These are phyloP conservation scores for Straminergon stramineum DNA, from an alignment of 225 moss, liverwort and hornwort species.

Conservation along the genomic window DNA sequence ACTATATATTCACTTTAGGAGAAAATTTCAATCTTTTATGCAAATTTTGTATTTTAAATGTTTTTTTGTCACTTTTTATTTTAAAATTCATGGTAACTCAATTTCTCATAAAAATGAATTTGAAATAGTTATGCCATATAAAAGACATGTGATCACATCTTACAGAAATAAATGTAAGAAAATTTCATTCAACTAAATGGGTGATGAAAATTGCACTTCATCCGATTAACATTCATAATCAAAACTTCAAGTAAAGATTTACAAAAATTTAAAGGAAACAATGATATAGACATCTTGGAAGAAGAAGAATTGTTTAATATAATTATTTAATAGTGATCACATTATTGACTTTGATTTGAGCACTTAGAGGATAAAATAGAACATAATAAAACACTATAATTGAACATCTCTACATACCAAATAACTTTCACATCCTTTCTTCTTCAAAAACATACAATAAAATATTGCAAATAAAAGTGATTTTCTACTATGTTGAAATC, in stretches of 20 bases:
- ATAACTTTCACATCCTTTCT: background rate
- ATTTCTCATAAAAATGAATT: background rate
- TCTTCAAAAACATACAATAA: too few relatives aligned
- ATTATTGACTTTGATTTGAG: background rate
- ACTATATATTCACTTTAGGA: background rate
- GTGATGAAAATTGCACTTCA: background rate
- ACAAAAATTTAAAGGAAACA: background rate
- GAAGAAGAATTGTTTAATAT: background rate
- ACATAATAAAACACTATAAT: background rate
- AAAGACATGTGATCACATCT: too few relatives aligned
- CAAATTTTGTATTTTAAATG: background rate
- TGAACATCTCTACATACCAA: accelerated
- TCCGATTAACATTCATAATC: background rate
- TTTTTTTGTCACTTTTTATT: background rate
- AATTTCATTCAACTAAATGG: background rate
- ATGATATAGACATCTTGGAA: background rate
- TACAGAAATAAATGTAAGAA: too few relatives aligned
- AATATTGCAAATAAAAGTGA: too few relatives aligned
- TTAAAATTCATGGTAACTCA: background rate
- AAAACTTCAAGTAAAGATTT: background rate
- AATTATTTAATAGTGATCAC: background rate
- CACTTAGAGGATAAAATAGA: background rate
- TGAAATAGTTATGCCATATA: too few relatives aligned
- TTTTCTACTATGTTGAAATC: too few relatives aligned
- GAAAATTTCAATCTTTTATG: background rate